These are phyloP conservation scores for Ustilago tritici DNA, from an alignment of 1,284 basidiomycete genomes.

Conservation along the genomic window DNA sequence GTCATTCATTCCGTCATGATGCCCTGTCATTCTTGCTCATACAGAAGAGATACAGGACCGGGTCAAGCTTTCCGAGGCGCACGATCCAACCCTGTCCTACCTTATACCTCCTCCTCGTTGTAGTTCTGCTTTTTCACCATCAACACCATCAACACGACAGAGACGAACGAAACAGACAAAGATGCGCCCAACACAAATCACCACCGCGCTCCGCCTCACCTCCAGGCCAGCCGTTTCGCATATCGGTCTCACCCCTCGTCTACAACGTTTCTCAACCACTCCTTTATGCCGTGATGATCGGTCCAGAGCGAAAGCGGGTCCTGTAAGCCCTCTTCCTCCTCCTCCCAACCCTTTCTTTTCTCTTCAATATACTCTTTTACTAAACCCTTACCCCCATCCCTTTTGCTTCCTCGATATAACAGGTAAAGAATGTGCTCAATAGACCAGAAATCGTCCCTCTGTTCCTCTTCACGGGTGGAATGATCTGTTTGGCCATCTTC, in stretches of 20 bases:
- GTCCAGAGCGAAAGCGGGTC: conserved; percentile 26
- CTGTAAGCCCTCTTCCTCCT: conserved; percentile 18
- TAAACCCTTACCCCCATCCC: no score
- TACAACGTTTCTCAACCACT: conserved; percentile 10
- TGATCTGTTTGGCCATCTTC: conserved; percentile 46
- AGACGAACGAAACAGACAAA: neutral
- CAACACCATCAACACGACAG: neutral
- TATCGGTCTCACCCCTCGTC: neutral
- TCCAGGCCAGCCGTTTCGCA: neutral
- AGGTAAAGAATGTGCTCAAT: conserved; percentile 37
- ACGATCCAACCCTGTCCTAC: neutral
- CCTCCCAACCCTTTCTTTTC: neutral
- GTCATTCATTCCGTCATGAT: neutral
- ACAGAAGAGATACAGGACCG: neutral
- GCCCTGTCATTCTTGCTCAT: neutral
- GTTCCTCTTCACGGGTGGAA: conserved; percentile 48
- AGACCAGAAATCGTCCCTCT: conserved; percentile 52
- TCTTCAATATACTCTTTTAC: neutral
- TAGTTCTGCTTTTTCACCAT: neutral
- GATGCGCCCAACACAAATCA: neutral
- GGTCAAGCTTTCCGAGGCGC: no score
- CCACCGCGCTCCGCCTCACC: neutral
- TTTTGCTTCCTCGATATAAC: neutral
- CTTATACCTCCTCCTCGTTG: neutral
- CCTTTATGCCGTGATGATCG: conserved; percentile 16